Evolutionary conservation across 202 grass and related monocot genomes (phyloP).

Genomic region (Eragrostis tef): DNA sequence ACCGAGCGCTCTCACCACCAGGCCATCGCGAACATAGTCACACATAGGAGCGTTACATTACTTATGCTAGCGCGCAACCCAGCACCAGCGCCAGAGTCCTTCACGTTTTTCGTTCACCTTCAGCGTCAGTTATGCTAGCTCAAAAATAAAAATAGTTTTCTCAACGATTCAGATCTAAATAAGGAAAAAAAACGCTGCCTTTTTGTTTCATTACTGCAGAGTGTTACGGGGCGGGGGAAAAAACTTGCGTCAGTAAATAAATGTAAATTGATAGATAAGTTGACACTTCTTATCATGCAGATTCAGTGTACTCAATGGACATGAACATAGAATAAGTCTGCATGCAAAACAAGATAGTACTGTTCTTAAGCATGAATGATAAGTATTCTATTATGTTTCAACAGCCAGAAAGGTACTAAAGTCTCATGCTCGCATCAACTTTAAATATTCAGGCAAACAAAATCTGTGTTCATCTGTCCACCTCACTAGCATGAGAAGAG

Average conservation of each 20-base stretch:
- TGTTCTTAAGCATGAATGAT: neutral
- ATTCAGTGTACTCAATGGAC: neutral
- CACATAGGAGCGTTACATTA: too few species aligned
- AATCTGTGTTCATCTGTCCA: conserved; percentile 30
- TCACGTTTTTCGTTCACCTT: too few species aligned
- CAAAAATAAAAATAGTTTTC: too few species aligned
- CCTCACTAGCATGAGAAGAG: neutral
- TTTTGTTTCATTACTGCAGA: neutral
- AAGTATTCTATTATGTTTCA: neutral
- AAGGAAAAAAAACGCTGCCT: neutral
- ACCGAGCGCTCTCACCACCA: too few species aligned
- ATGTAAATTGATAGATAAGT: neutral
- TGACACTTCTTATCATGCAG: neutral
- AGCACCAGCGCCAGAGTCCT: too few species aligned
- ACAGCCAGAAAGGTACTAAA: conserved; percentile 1
- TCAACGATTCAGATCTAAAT: too few species aligned
- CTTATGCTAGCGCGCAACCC: too few species aligned
- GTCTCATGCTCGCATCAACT: conserved; percentile 19
- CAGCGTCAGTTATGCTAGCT: too few species aligned
- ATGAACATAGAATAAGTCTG: conserved; percentile 15
- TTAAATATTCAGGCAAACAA: neutral
- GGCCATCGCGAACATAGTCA: too few species aligned
- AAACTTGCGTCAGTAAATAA: neutral
- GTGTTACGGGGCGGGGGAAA: neutral
- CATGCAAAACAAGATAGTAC: conserved; percentile 18